phyloP scores from a whole-genome alignment of 495 filamentous ascomycete genomes.

The Daldinia childiae region DNA sequence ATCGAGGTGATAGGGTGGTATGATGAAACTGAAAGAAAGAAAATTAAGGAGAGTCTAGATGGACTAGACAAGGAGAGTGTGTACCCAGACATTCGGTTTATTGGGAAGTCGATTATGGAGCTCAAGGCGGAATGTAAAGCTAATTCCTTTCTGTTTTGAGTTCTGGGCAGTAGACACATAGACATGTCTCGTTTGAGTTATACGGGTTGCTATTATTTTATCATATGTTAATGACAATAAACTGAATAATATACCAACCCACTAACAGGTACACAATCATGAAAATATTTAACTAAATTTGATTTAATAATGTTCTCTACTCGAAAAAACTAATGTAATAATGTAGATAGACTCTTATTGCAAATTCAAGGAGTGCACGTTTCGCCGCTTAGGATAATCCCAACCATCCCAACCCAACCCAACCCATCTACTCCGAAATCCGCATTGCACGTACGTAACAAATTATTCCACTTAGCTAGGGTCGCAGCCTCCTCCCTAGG shows the following conservation, averaged over 20 bases:
- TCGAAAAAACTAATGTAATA: not conserved
- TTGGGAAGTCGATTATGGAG: not conserved
- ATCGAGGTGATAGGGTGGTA: slow-evolving; percentile 5
- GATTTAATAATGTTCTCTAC: not conserved
- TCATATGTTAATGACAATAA: not conserved
- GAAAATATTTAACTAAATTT: not conserved
- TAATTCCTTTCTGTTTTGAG: not conserved
- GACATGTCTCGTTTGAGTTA: not conserved
- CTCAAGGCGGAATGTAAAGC: not conserved
- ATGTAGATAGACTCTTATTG: not conserved
- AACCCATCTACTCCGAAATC: not conserved
- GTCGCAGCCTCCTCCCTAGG: slow-evolving; percentile 18
- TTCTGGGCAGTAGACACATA: not conserved
- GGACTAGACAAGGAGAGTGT: not conserved
- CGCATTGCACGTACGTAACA: not conserved
- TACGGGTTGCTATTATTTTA: not conserved
- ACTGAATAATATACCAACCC: not conserved
- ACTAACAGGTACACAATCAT: too few relatives aligned
- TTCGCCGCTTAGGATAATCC: not conserved
- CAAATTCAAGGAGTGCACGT: not conserved
- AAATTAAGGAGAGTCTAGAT: not conserved
- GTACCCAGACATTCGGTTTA: not conserved
- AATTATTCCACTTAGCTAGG: slow-evolving; percentile 1
- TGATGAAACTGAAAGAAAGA: not conserved
- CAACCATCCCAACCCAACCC: not conserved